Evolutionary conservation across 208 protist species (phyloP).

Genomic region (Acanthamoeba triangularis): DNA sequence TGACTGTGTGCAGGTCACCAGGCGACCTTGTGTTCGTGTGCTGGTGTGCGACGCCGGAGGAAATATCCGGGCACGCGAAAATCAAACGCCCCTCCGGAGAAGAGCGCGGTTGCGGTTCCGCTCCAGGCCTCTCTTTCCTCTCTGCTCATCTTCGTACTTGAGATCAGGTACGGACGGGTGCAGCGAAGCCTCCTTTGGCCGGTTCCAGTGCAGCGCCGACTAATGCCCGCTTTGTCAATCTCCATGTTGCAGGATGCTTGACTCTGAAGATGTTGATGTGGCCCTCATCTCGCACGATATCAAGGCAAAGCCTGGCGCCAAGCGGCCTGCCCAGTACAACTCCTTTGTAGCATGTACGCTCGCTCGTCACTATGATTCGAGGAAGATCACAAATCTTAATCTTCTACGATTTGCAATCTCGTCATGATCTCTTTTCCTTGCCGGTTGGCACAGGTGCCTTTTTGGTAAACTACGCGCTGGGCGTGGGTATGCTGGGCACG

Average conservation of each 20-base stretch:
- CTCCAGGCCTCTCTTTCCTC: too few species aligned
- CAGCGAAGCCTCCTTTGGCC: too few species aligned
- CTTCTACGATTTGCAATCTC: not conserved
- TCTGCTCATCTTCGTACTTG: too few species aligned
- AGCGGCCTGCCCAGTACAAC: slow-evolving; percentile 11
- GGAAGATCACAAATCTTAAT: not conserved
- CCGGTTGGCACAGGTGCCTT: not conserved
- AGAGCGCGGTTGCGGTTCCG: too few species aligned
- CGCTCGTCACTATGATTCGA: not conserved
- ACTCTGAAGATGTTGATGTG: slow-evolving; percentile 10
- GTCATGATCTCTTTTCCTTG: not conserved
- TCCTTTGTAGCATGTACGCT: slow-evolving; percentile 10
- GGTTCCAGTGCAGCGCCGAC: too few species aligned
- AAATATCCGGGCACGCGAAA: too few species aligned
- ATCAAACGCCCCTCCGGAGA: too few species aligned
- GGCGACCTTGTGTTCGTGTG: too few species aligned
- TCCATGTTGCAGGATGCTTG: not conserved
- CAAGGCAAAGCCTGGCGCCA: not conserved
- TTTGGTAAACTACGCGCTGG: slow-evolving; percentile 15
- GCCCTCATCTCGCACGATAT: not conserved
- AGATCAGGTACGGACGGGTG: too few species aligned
- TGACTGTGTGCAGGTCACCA: too few species aligned
- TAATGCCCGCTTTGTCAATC: too few species aligned
- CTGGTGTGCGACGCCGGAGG: too few species aligned
- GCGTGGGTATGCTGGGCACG: slow-evolving; percentile 22